These are phyloP conservation scores for Triangularia verruculosa DNA, from an alignment of 2,329 filamentous ascomycete genomes.

Conservation along the genomic window DNA sequence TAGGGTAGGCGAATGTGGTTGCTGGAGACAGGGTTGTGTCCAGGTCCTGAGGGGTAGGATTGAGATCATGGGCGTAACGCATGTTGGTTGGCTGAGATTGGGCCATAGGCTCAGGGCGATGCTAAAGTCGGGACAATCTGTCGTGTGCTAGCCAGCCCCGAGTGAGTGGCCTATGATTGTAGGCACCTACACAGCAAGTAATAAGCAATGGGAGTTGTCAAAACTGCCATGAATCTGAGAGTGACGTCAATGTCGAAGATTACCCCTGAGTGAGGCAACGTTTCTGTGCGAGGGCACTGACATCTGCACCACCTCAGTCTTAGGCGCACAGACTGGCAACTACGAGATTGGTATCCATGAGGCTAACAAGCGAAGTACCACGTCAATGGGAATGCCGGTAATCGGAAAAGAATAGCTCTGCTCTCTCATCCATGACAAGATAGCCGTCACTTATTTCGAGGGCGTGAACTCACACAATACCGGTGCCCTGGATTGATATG, in stretches of 20 bases:
- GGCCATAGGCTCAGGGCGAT: not conserved
- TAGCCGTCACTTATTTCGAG: too few relatives aligned
- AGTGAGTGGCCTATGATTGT: too few relatives aligned
- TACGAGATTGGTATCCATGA: too few relatives aligned
- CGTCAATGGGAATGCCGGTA: too few relatives aligned
- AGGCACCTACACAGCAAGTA: not conserved
- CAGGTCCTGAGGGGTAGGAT: not conserved
- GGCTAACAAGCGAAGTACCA: too few relatives aligned
- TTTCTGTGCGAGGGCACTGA: not conserved
- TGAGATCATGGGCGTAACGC: not conserved
- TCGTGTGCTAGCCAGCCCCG: not conserved
- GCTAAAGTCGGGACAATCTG: not conserved
- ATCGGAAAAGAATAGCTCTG: too few relatives aligned
- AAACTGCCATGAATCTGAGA: not conserved
- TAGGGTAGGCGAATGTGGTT: not conserved
- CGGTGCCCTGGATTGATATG: too few relatives aligned
- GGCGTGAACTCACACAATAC: too few relatives aligned
- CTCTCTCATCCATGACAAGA: too few relatives aligned
- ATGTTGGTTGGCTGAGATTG: not conserved
- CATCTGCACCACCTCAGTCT: not conserved
- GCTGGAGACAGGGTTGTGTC: not conserved
- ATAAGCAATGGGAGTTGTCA: not conserved
- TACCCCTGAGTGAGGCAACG: conserved; percentile 6
- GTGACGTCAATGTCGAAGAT: not conserved
- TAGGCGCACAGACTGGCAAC: not conserved